A percentile compares a stretch with the other conserved stretches of the same genome.
phyloP scores from a whole-genome alignment of 495 filamentous ascomycete species.

The Parathielavia hyrcaniae region DNA sequence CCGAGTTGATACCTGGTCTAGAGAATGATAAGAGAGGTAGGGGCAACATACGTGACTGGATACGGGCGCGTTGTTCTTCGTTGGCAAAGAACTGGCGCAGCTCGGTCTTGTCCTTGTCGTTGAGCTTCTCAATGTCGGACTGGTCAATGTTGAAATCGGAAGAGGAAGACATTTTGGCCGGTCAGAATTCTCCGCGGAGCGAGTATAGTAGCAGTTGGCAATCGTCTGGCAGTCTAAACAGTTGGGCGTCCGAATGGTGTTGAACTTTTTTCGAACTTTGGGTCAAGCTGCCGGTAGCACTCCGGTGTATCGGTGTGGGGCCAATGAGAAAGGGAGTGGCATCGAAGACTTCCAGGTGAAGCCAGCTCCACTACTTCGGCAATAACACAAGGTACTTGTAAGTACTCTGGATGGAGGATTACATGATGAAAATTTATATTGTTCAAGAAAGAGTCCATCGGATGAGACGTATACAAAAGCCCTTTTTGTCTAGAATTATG shows the following conservation, averaged over 20 bases:
- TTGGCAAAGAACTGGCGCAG: conserved; percentile 72
- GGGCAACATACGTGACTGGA: conserved; percentile 67
- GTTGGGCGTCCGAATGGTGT: background rate
- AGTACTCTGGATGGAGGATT: no score
- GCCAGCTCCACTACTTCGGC: no score
- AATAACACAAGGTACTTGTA: no score
- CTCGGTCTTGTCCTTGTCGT: conserved; percentile 76
- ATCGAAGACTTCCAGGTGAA: no score
- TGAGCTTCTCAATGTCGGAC: conserved; percentile 64
- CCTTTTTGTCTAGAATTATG: no score
- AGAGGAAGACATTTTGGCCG: conserved; percentile 32
- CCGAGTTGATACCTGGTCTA: no score
- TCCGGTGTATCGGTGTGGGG: conserved; percentile 11
- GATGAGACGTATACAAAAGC: no score
- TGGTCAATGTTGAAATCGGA: conserved; percentile 27
- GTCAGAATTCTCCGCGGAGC: background rate
- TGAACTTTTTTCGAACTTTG: conserved; percentile 11
- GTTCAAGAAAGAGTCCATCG: no score
- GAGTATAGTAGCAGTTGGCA: background rate
- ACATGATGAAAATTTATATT: no score
- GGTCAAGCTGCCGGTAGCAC: background rate
- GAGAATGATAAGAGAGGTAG: no score
- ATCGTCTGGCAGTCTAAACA: background rate
- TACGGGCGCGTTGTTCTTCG: conserved; percentile 71
- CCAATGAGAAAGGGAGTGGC: conserved; percentile 24